phyloP scores from a whole-genome alignment of 768 basidiomycete genomes.

The Agrocybe chaxingu region DNA sequence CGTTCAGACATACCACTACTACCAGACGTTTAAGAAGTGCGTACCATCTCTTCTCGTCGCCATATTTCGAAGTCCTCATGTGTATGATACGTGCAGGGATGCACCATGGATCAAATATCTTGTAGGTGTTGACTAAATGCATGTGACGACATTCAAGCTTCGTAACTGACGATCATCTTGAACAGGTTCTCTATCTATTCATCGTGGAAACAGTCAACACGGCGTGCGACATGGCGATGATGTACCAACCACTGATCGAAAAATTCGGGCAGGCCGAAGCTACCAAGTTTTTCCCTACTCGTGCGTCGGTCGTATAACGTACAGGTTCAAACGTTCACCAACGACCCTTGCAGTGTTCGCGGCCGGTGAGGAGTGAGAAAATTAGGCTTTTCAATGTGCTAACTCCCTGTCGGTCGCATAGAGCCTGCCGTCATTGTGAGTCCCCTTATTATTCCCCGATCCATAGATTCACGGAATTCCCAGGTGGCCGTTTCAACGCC shows the following conservation, averaged over 20 bases:
- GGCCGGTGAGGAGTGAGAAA: conserved; percentile 9
- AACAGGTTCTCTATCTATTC: conserved; percentile 40
- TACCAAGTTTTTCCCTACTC: conserved; percentile 31
- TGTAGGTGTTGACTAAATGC: conserved; percentile 17
- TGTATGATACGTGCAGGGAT: conserved; percentile 27
- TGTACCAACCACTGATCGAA: conserved; percentile 44
- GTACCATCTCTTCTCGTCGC: background rate
- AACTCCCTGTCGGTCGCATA: conserved; percentile 5
- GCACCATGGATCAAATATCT: conserved; percentile 38
- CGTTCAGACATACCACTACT: conserved; percentile 33
- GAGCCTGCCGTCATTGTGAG: conserved; percentile 32
- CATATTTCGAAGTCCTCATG: background rate
- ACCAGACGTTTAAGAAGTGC: conserved; percentile 36
- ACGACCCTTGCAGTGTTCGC: conserved; percentile 15
- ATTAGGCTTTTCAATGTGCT: background rate
- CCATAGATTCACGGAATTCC: background rate
- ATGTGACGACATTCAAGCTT: background rate
- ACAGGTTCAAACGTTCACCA: no score
- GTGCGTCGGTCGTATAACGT: conserved; percentile 15
- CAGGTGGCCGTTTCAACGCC: conserved; percentile 43
- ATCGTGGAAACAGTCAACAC: conserved; percentile 41
- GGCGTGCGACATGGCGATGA: conserved; percentile 39
- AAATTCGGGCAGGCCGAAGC: conserved; percentile 34
- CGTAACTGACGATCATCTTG: background rate
- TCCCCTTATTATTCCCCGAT: conserved; percentile 2